Evolutionary conservation across 1,284 basidiomycete genomes (phyloP).

Genomic region (Trichosporon sp.): DNA sequence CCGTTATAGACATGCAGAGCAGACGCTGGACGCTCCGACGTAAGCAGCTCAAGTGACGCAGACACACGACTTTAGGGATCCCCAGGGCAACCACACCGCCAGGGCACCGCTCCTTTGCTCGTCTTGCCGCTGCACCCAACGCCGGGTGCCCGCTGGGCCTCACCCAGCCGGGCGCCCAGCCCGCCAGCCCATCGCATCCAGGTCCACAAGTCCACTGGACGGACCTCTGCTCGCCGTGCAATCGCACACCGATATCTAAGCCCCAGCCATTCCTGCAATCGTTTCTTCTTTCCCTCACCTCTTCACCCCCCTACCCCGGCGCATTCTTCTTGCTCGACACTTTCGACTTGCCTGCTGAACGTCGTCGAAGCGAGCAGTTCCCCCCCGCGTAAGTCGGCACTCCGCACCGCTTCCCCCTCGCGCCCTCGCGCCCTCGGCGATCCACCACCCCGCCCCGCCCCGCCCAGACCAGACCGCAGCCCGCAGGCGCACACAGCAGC

Average conservation of each 20-base stretch:
- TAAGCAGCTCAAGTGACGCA: constrained; percentile 5
- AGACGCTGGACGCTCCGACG: background rate
- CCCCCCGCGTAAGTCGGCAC: background rate
- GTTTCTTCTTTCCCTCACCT: background rate
- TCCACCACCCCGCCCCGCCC: background rate
- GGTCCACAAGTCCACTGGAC: background rate
- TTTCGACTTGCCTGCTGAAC: background rate
- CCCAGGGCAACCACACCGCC: background rate
- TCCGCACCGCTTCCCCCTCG: background rate
- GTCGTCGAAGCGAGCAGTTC: background rate
- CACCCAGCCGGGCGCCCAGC: background rate
- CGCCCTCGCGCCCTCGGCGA: background rate
- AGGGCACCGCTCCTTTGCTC: background rate
- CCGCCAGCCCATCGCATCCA: background rate
- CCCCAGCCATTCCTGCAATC: background rate
- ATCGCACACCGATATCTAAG: background rate
- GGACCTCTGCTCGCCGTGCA: background rate
- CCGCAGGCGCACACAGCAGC: background rate
- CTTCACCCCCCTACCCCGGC: background rate
- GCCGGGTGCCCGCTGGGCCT: too few relatives aligned
- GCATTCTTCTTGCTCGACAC: background rate
- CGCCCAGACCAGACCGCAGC: background rate
- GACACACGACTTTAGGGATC: background rate
- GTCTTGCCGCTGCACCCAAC: background rate
- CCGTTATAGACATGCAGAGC: too few relatives aligned